Evolutionary conservation across 768 basidiomycete genomes (phyloP), one percentile per base, ranked within the genome.

Genomic region (Bullera alba): DNA sequence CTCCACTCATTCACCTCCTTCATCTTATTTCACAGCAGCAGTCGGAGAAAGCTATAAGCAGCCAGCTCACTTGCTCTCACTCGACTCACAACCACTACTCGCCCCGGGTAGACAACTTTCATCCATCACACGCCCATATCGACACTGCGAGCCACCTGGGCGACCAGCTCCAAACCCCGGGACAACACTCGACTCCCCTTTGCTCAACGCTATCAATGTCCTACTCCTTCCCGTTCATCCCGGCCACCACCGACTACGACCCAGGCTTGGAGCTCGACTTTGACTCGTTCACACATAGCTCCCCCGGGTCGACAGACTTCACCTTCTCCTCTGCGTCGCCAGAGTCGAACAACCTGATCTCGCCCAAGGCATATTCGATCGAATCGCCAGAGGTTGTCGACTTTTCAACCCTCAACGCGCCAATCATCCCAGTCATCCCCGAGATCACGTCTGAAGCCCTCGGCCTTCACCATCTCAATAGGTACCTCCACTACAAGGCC

Each of bases 401-500:
- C n/a, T n/a, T n/a, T n/a, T 29, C 25, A 35, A 22, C 45, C 39
- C 42, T 26, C 45, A 34, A 29, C 29, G 12, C 19, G 45, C 22
- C 22, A 35, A 8, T n/a, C 25, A 10, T 15, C 8, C 29, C 32
- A n/a, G 6, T 48, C 47, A 17, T 25, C 45, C 8, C 45, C 21
- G 16, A 10, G 16, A 41, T 19, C 37, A 28, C 38, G 29, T 27
- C 56, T 25, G 60, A 63, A 41, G 60, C 61, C 19, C 50, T 67
- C 16, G 57, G 56, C 35, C 54, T 53, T 34, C 65, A 67, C 28
- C 65, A 67, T 42, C 48, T 67, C 15, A 59, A 63, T 37, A 47
- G 65, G n/a, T 64, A 63, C 42, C 48, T 61, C 15, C 57, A 67
- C 45, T 67, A 67, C 57, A 63, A 58, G 39, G 51, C 54, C 10